Percentiles rank a stretch among this genome's conserved stretches.
These are phyloP conservation scores for Allantophomopsis lycopodina DNA, from an alignment of 2,329 filamentous ascomycete genomes.

Conservation along the genomic window DNA sequence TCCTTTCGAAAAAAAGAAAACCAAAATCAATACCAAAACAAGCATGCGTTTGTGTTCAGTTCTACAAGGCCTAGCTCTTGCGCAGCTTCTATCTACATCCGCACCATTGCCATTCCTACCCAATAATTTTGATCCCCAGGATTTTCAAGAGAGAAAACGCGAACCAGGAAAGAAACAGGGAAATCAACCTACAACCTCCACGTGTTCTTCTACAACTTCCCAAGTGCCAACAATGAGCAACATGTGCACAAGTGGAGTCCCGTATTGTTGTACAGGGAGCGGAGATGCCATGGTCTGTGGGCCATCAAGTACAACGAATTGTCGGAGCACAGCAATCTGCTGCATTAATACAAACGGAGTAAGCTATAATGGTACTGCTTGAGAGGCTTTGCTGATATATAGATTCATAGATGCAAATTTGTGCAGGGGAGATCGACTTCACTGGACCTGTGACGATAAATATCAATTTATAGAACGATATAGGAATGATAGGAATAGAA, in stretches of 20 bases:
- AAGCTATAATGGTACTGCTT: neutral
- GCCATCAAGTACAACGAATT: constrained; percentile 1
- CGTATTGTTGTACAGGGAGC: constrained; percentile 2
- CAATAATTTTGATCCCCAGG: no score
- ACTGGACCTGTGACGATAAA: constrained; percentile 4
- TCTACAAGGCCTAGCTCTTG: no score
- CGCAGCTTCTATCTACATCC: no score
- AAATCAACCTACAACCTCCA: no score
- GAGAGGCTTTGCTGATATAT: neutral
- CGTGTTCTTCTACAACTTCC: no score
- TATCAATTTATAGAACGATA: neutral
- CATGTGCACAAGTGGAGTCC: constrained; percentile 1
- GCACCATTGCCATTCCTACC: no score
- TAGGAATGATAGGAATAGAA: no score
- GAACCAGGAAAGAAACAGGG: no score
- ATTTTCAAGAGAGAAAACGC: no score
- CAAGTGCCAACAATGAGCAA: neutral
- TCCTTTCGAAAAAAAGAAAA: no score
- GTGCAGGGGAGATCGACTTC: constrained; percentile 5
- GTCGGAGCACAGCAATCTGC: constrained; percentile 2
- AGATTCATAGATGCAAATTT: constrained; percentile 3
- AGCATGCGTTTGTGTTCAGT: no score
- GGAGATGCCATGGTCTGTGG: neutral
- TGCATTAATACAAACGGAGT: constrained; percentile 5
- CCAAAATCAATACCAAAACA: no score